These are phyloP conservation scores for Solanum arcanum DNA, from an alignment of 257 asterid species.

Conservation along the genomic window DNA sequence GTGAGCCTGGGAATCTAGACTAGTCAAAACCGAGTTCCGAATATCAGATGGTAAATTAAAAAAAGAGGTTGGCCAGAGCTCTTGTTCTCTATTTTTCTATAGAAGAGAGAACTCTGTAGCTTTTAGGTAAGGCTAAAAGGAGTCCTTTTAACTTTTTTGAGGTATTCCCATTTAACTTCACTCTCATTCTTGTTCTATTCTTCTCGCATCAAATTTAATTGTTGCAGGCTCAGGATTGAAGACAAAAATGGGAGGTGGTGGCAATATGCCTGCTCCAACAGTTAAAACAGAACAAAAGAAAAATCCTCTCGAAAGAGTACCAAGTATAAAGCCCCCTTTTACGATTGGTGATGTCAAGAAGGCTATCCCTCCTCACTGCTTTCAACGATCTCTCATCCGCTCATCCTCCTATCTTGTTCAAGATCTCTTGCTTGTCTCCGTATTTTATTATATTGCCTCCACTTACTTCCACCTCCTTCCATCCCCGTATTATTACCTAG, in stretches of 20 bases:
- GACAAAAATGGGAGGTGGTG: not conserved
- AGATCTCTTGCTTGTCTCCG: not conserved
- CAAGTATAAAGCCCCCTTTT: not conserved
- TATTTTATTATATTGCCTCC: not conserved
- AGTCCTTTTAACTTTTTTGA: not conserved
- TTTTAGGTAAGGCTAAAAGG: not conserved
- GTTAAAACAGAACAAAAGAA: not conserved
- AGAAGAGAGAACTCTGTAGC: not conserved
- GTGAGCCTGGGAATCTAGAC: too few relatives aligned
- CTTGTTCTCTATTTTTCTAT: too few relatives aligned
- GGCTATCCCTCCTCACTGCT: not conserved
- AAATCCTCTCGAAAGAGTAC: not conserved
- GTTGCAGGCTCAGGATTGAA: rapidly evolving
- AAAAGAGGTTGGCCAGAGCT: not conserved
- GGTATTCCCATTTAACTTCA: not conserved
- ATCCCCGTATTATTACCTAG: not conserved
- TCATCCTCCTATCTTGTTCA: not conserved
- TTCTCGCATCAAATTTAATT: too few relatives aligned
- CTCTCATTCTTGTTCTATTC: too few relatives aligned
- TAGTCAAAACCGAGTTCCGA: not conserved
- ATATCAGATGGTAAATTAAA: not conserved
- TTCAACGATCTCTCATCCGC: not conserved
- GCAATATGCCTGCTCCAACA: not conserved
- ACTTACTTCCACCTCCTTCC: not conserved
- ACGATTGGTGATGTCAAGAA: not conserved